Percentiles rank a stretch among this genome's conserved stretches.
Evolutionary conservation across 495 filamentous ascomycete species (phyloP).

Genomic region (Penicillium dipodomyicola): DNA sequence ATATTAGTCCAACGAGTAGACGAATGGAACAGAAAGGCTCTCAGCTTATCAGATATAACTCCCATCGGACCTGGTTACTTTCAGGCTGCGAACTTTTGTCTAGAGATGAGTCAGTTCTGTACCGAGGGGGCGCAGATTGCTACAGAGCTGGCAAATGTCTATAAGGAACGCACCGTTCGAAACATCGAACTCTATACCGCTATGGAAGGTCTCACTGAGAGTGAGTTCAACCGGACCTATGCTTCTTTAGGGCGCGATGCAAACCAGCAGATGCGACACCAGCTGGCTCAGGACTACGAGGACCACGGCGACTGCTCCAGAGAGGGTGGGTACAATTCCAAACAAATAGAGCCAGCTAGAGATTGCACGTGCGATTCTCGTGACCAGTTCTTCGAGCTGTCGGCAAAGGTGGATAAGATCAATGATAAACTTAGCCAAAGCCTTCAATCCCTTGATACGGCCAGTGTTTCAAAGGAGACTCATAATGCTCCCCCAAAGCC

Average conservation of each 20-base stretch:
- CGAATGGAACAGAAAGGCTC: no score
- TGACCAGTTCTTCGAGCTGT: background rate
- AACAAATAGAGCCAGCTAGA: no score
- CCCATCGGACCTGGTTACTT: no score
- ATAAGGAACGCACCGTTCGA: conserved; percentile 5
- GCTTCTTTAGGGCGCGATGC: conserved; percentile 13
- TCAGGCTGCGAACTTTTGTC: no score
- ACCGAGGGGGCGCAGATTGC: background rate
- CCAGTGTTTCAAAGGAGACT: background rate
- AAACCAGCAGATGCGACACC: conserved; percentile 7
- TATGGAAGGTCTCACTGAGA: conserved; percentile 8
- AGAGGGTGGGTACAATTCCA: no score
- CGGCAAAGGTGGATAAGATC: background rate
- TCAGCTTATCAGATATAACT: no score
- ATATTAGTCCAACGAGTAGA: no score
- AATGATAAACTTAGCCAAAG: conserved; percentile 9
- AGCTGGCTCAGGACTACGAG: conserved; percentile 1
- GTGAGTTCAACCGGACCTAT: conserved; percentile 16
- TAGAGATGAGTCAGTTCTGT: background rate
- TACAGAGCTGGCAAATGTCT: background rate
- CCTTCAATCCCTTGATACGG: background rate
- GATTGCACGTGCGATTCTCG: no score
- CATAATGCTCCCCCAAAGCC: background rate
- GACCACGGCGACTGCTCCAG: background rate
- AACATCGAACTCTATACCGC: conserved; percentile 13